Evolutionary conservation across 768 basidiomycete species (phyloP).

Genomic region (Lactarius deliciosus): DNA sequence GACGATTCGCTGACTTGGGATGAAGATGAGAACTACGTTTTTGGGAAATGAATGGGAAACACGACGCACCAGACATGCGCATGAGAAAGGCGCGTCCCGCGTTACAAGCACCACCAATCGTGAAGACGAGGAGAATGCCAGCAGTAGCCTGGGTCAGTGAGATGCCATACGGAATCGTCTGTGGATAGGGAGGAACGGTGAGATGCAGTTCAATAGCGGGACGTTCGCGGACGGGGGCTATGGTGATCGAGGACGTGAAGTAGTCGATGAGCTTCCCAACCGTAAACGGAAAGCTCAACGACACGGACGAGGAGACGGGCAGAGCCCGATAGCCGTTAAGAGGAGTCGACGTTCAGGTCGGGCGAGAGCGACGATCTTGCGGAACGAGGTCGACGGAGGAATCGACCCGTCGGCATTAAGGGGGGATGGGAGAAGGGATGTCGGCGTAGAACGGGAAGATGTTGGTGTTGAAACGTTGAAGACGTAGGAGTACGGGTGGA

Average conservation of each 20-base stretch:
- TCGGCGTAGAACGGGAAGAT: not conserved
- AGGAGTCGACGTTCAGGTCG: too few relatives aligned
- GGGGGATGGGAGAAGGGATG: slow-evolving; percentile 20
- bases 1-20: slow-evolving; percentile 79
- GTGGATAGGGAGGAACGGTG: not conserved
- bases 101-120: slow-evolving; percentile 84
- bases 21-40: not conserved
- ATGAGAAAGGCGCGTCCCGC: slow-evolving; percentile 81
- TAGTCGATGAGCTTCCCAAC: too few relatives aligned
- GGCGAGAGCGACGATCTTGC: slow-evolving; percentile 70
- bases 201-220: not conserved
- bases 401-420: slow-evolving; percentile 33
- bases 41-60: not conserved
- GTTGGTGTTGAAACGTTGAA: not conserved
- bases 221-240: not conserved
- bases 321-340: too few relatives aligned
- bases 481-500: not conserved
- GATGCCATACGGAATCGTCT: slow-evolving; percentile 31
- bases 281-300: too few relatives aligned
- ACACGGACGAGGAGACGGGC: too few relatives aligned
- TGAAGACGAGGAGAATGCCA: slow-evolving; percentile 72
- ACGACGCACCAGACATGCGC: slow-evolving; percentile 70
- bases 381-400: slow-evolving; percentile 61
- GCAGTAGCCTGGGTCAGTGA: slow-evolving; percentile 52
- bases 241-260: slow-evolving; percentile 25